phyloP scores from a whole-genome alignment of 2,329 filamentous ascomycete species.

The Aspergillus fumigatiaffinis region DNA sequence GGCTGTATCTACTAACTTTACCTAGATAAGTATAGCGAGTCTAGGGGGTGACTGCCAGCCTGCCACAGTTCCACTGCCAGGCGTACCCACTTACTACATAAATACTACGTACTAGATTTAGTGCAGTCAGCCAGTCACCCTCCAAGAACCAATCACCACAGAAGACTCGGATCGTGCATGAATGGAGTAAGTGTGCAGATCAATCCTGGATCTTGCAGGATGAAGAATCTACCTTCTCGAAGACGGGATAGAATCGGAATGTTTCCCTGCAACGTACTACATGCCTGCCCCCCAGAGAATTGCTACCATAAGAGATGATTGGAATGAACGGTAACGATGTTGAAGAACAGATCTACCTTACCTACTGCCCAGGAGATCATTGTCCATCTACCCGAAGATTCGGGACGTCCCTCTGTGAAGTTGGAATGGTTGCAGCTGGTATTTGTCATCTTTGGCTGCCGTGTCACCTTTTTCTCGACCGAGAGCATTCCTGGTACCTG shows the following conservation, averaged over 20 bases:
- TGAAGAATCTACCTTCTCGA: neutral
- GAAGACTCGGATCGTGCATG: conserved; percentile 6
- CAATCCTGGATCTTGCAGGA: conserved; percentile 7
- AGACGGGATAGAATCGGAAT: neutral
- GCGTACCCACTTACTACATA: neutral
- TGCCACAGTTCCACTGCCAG: no score
- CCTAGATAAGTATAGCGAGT: no score
- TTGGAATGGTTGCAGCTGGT: neutral
- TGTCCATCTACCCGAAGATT: neutral
- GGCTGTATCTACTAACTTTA: no score
- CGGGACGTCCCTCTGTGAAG: neutral
- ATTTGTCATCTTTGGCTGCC: conserved; percentile 8
- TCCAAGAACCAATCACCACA: neutral
- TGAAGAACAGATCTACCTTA: neutral
- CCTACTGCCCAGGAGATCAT: neutral
- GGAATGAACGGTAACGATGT: neutral
- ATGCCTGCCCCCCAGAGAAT: conserved; percentile 2
- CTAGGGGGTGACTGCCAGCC: no score
- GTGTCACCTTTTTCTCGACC: conserved; percentile 1
- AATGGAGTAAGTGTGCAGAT: conserved; percentile 5
- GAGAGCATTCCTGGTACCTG: neutral
- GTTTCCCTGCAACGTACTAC: neutral
- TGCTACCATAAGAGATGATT: neutral
- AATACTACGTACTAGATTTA: neutral
- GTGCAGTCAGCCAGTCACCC: neutral